phyloP scores from a whole-genome alignment of 331 rosid species.

The Malus hybrid region DNA sequence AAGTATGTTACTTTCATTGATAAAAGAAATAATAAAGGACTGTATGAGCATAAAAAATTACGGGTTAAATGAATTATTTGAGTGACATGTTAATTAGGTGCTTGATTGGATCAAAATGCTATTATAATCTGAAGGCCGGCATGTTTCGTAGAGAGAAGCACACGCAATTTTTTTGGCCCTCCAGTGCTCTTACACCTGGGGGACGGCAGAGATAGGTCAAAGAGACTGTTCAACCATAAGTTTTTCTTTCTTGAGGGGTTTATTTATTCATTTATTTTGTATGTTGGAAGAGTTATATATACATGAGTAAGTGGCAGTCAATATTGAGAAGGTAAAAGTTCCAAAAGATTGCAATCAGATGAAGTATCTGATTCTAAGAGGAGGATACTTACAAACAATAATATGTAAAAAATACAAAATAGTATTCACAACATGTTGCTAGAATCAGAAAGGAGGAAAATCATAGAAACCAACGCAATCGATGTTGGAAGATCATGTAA shows the following conservation, averaged over 20 bases:
- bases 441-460: neutral
- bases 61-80: neutral
- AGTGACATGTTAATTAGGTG: neutral
- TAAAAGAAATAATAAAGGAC: neutral
- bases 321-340: neutral
- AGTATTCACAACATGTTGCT: neutral
- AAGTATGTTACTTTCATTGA: neutral
- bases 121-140: constrained; percentile 6
- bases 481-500: neutral
- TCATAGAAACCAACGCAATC: neutral
- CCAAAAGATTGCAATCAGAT: neutral
- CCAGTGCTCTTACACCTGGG: neutral
- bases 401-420: no score
- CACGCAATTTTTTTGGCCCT: neutral
- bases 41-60: neutral
- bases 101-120: neutral
- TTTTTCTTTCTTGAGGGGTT: neutral
- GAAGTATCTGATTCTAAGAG: neutral
- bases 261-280: neutral
- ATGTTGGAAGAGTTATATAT: neutral
- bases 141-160: neutral
- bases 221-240: neutral
- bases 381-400: neutral
- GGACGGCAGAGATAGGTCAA: constrained; percentile 5
- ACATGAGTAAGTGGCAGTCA: neutral